These are phyloP conservation scores for Rhodotorula paludigena DNA, from an alignment of 768 basidiomycete genomes.

Conservation along the genomic window DNA sequence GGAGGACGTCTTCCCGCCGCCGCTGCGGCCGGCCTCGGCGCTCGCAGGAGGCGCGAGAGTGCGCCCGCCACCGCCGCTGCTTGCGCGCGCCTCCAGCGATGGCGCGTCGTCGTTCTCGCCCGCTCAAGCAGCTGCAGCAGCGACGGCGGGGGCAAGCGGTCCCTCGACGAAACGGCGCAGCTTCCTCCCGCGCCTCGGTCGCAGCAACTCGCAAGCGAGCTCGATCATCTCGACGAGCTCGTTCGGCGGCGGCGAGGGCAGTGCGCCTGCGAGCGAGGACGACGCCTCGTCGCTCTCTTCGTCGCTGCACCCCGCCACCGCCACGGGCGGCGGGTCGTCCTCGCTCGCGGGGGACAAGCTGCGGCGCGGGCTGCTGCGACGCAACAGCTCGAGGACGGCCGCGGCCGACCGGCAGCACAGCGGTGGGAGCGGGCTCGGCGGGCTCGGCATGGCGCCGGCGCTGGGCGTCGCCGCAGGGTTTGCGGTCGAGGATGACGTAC, in stretches of 20 bases:
- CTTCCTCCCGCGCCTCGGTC: slow-evolving; percentile 3
- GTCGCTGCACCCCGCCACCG: neutral
- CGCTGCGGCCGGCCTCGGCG: neutral
- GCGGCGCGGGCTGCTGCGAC: slow-evolving; percentile 15
- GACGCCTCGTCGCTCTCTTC: neutral
- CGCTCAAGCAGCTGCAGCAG: neutral
- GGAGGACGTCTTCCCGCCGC: neutral
- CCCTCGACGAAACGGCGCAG: too few relatives aligned
- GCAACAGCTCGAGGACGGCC: slow-evolving; percentile 13
- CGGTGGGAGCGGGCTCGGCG: neutral
- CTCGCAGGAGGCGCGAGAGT: slow-evolving; percentile 2
- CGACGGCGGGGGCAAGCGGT: neutral
- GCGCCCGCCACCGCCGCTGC: slow-evolving; percentile 1
- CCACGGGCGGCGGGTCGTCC: neutral
- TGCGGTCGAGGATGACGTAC: slow-evolving; percentile 1
- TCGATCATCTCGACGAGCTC: neutral
- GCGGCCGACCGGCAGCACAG: neutral
- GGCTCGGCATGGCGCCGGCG: too few relatives aligned
- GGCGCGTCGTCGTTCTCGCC: neutral
- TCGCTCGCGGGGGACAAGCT: neutral
- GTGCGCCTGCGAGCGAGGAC: neutral
- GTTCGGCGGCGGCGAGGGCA: neutral
- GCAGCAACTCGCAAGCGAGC: slow-evolving; percentile 12
- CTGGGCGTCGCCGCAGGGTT: neutral
- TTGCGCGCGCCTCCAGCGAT: neutral